Evolutionary conservation across 2,329 filamentous ascomycete genomes (phyloP).

Genomic region (Fusarium tricinctum): DNA sequence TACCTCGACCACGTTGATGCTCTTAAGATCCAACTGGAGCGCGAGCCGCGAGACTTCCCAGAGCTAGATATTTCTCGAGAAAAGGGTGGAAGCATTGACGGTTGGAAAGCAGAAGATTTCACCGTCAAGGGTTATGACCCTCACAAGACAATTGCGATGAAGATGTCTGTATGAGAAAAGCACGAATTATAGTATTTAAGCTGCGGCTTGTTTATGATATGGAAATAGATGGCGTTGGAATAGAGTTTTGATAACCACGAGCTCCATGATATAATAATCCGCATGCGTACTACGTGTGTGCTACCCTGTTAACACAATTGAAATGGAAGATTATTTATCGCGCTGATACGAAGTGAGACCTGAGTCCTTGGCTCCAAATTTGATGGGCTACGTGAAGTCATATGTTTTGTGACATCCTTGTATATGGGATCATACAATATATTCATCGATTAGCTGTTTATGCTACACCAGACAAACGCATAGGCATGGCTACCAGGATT

Average conservation of each 20-base stretch:
- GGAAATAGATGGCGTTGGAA: slow-evolving; percentile 39
- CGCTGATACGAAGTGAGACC: neutral
- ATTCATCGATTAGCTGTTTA: no score
- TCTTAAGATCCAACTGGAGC: slow-evolving; percentile 81
- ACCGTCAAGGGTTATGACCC: slow-evolving; percentile 89
- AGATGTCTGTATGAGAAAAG: slow-evolving; percentile 83
- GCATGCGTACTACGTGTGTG: neutral
- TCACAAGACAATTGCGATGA: slow-evolving; percentile 94
- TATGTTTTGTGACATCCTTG: neutral
- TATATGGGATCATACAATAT: neutral
- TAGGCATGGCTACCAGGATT: neutral
- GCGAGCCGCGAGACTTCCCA: slow-evolving; percentile 87
- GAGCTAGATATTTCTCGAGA: slow-evolving; percentile 79
- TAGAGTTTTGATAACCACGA: slow-evolving; percentile 13
- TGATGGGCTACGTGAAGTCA: neutral
- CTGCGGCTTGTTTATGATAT: slow-evolving; percentile 2
- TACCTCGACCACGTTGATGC: slow-evolving; percentile 95
- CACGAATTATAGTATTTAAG: neutral
- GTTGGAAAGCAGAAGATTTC: slow-evolving; percentile 91
- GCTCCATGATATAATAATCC: neutral
- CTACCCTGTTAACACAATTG: neutral
- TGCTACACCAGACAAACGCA: neutral
- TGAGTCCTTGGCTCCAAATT: neutral
- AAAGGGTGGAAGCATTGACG: slow-evolving; percentile 83
- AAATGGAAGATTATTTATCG: neutral